Evolutionary conservation across 108 stramenopile genomes (phyloP), one percentile per base, ranked within the genome.

Genomic region (Discostella pseudostelligera): DNA sequence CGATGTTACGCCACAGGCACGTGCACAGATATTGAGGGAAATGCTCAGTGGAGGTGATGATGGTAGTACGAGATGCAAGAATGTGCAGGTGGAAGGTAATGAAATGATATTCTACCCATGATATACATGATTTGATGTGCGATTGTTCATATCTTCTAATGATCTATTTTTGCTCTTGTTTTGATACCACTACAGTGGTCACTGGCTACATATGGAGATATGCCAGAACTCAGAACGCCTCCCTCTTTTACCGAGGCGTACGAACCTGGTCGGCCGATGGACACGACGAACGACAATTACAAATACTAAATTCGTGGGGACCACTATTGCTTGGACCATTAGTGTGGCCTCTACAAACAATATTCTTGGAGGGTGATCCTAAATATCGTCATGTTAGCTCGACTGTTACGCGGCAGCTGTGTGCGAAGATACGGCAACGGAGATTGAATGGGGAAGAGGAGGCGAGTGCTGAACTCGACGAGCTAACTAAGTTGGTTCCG

Each of bases 261-360:
- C 88, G 93, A 4, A 89, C 82, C 5, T 94, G 93, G 93, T 74
- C 77, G 32, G 82, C 80, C 73, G 93, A 94, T 66, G 93, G 93
- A 11, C 29, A 17, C 1, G 88, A 91, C 2, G 93, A 94, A 65
- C 83, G 82, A 9, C 24, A 65, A 4, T 67, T 94, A 44, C 87
- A 91, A 47, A 80, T 83, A 44, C 60, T 83, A 20, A 88, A 88
- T 42, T 79, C 78, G 3, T 81, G 74, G 69, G 87, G 87, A 55
- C 87, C 87, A 3, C n/a, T 88, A n/a, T 20, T 83, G 24, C 56
- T 77, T 20, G 90, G 90, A 26, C 76, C 81, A 21, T 32, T 32
- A 26, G 54, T 65, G 9, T 85, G 84, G 80, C 93, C 93, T 0
- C 64, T 90, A 16, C 65, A 78, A 25, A 91, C 93, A 20, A 16